Base-by-base conservation (phyloP, 148 eudicot genomes). In the Rhododendron griersonianum region DNA sequence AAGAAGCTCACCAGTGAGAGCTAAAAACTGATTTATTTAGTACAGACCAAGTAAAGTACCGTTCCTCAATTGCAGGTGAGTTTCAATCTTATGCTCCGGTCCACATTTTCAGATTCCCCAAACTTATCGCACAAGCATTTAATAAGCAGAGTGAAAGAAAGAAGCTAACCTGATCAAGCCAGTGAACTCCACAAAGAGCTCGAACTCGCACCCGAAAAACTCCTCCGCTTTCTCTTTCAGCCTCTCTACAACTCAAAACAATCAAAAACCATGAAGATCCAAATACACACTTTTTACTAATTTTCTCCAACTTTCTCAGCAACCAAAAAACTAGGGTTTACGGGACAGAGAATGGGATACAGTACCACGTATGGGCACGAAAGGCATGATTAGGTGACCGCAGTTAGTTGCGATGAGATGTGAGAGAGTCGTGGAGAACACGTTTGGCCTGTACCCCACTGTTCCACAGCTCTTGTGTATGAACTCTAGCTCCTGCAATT, bases 321-420 rank as follows among this genome's bases (percentile, higher is more conserved):
- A 75, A 84, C 39, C 47, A 69, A 74, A 51, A 35, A 35, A 78
- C 44, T 19, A 63, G 47, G 63, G 71, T 48, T 39, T 48, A 30
- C 5, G 77, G 2, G 28, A 78, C 39, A 14, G 48, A 83, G 39
- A 63, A 61, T 47, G 57, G 4, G 73, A 3, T 75, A 90, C 28
- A 23, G 25, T 67, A 71, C 98, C 99, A 84, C 99, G 91, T 48
- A 97, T 88, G 82, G 94, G 91, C 63, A 97, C 94, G 76, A 97
- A 90, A 71, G 99, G 99, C 89, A 97, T 90, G 80, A 95, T 92
- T 41, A 97, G 90, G 86, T 95, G 98, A 53, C 94, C 61, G 14
- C 86, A 97, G 61, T 95, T 92, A 63, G 98, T 97, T 85, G 99
- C 99, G 77, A 97, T 92, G 23, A 97, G 95, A 91, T 97, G 99